Evolutionary conservation across 2,329 filamentous ascomycete genomes (phyloP).

Genomic region (Exophiala lecanii-corni): DNA sequence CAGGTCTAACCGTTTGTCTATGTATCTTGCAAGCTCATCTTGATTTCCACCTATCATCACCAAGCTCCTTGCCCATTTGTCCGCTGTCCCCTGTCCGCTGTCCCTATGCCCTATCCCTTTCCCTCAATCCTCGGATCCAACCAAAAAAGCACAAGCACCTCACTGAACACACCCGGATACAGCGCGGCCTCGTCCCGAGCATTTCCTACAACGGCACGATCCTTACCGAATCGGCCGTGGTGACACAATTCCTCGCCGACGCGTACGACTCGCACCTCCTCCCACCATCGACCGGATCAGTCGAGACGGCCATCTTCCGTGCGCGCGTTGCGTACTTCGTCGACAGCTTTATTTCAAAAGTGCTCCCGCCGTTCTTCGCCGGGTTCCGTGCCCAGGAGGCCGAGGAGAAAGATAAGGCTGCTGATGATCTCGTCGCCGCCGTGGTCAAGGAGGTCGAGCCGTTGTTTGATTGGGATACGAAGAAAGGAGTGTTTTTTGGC

Average conservation of each 20-base stretch:
- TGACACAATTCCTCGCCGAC: constrained; percentile 67
- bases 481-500: constrained; percentile 55
- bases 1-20: too few species aligned
- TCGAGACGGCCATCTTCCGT: constrained; percentile 51
- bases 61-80: too few species aligned
- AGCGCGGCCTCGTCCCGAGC: constrained; percentile 68
- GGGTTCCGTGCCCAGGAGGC: constrained; percentile 41
- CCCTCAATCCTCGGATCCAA: too few species aligned
- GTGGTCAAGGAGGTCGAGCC: constrained; percentile 70
- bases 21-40: too few species aligned
- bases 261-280: constrained; percentile 47
- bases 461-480: constrained; percentile 43
- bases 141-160: too few species aligned
- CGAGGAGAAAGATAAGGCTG: constrained; percentile 49
- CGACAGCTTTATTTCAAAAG: constrained; percentile 63
- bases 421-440: constrained; percentile 48
- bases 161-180: too few species aligned
- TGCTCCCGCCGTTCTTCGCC: constrained; percentile 45
- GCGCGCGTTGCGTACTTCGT: constrained; percentile 68
- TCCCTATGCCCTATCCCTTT: too few species aligned
- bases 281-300: neutral
- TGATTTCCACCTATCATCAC: too few species aligned
- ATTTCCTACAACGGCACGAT: constrained; percentile 59
- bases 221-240: constrained; percentile 67
- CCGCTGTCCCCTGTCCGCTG: too few species aligned